phyloP scores from a whole-genome alignment of 1,284 basidiomycete genomes.

The Chondrostereum purpureum region DNA sequence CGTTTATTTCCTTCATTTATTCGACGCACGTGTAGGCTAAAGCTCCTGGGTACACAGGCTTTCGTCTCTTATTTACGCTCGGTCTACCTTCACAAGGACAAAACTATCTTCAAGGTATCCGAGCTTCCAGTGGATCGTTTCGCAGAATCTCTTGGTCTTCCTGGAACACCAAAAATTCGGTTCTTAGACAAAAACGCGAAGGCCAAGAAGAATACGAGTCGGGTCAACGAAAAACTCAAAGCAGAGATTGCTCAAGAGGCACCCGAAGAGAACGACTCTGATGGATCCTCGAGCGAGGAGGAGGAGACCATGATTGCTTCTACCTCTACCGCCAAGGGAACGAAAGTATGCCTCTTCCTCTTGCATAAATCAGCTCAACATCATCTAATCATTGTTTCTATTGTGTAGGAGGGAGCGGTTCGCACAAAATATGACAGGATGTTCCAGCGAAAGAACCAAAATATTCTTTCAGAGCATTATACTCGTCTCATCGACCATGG shows the following conservation, averaged over 20 bases:
- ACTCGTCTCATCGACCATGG: conserved; percentile 79
- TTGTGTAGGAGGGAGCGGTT: conserved; percentile 32
- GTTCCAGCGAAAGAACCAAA: conserved; percentile 96
- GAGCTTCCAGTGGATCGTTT: conserved; percentile 81
- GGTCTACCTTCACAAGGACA: conserved; percentile 91
- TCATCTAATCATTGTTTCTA: too few relatives aligned
- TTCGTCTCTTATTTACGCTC: conserved; percentile 97
- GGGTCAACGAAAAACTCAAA: conserved; percentile 31
- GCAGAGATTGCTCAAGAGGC: conserved; percentile 27
- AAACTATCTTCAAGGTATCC: conserved; percentile 83
- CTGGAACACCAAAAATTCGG: conserved; percentile 95
- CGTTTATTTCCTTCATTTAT: conserved; percentile 24
- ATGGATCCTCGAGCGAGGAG: conserved; percentile 15
- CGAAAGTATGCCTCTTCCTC: conserved; percentile 21
- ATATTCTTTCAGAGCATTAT: conserved; percentile 89
- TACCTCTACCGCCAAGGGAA: conserved; percentile 14
- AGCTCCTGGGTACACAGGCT: conserved; percentile 47
- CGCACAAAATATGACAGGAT: conserved; percentile 97
- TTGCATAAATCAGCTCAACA: too few relatives aligned
- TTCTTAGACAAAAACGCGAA: conserved; percentile 75
- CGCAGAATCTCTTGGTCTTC: conserved; percentile 87
- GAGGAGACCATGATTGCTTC: conserved; percentile 18
- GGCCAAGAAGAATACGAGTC: conserved; percentile 68
- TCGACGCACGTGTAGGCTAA: conserved; percentile 1
- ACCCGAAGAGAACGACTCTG: conserved; percentile 19